Base-by-base conservation (phyloP, 345 rosid genomes). In the Lumnitzera racemosa region DNA sequence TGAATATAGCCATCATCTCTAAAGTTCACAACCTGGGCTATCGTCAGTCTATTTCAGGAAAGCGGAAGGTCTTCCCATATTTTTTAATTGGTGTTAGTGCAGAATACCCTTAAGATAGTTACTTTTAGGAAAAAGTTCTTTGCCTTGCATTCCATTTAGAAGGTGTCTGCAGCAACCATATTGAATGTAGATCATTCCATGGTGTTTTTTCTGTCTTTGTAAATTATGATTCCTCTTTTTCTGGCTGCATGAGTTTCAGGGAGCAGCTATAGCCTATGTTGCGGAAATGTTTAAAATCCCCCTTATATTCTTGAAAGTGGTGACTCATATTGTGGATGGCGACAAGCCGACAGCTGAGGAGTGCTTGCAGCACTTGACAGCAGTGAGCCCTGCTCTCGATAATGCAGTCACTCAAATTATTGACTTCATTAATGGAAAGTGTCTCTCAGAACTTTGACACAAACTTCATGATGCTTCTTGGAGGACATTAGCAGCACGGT, bases 271-370 rank as follows among this genome's bases (percentile, higher is more conserved):
- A 62, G 99, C 89, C 15, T 88, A 85, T 63, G 96, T 95, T 47
- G 91, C 91, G 10, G 96, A 86, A 46, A 85, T 90, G 65, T 64
- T 85, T 24, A 83, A 95, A 73, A 91, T 90, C 57, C 99, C 99
- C 54, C 79, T 80, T 23, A 68, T 95, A 64, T 90, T 79, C 65
- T 64, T 95, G 50, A 95, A 95, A 80, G 99, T 95, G 2, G 95
- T 86, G 73, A 90, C 96, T 0, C 97, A 90, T 66, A 67, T 95
- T 15, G 80, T 88, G 57, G 99, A 95, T 47, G 96, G 96, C 16
- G 94, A 90, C 20, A 95, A 90, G 75, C 97, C 99, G 24, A 67
- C 96, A 0, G 81, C 97, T 0, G 95, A 86, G 68, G 99, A 95
- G 64, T 95, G 90, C 78, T 50, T 90, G 79, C 83, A 84, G 77